Conservation (phyloP, 805 yeast genomes). For the Pichia cephalocereana region DNA sequence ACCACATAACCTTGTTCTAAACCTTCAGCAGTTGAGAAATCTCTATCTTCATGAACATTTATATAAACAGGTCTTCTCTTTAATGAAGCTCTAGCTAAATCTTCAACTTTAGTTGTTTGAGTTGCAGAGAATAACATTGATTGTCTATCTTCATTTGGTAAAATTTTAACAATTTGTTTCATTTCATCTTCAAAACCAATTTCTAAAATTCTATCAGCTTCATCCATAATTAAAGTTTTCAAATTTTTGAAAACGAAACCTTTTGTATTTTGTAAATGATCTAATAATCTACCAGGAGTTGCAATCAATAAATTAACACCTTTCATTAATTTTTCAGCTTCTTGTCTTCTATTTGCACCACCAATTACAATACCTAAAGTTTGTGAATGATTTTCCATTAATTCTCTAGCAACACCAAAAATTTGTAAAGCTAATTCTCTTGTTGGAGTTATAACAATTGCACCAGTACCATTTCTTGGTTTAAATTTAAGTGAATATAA, state of each 20-base stretch:
- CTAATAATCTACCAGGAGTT: slow-evolving; percentile 94
- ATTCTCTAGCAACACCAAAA: slow-evolving; percentile 94
- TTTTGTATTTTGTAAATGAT: slow-evolving; percentile 90
- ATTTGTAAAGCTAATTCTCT: slow-evolving; percentile 96
- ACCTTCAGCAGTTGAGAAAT: slow-evolving; percentile 89
- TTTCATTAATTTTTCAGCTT: slow-evolving; percentile 86
- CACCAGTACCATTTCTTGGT: slow-evolving; percentile 98
- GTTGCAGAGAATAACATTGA: slow-evolving; percentile 98
- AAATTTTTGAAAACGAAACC: slow-evolving; percentile 93
- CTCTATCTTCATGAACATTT: slow-evolving; percentile 80
- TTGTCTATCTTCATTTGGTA: slow-evolving; percentile 91
- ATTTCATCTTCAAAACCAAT: slow-evolving; percentile 98
- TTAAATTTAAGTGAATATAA: slow-evolving; percentile 85
- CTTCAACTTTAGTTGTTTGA: slow-evolving; percentile 97
- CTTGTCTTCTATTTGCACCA: slow-evolving; percentile 96
- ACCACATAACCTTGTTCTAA: slow-evolving; percentile 98
- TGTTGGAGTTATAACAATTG: slow-evolving; percentile 90
- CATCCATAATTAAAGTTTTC: slow-evolving; percentile 91
- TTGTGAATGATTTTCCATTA: slow-evolving; percentile 84
- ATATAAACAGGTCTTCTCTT: slow-evolving; percentile 91
- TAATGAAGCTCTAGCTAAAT: slow-evolving; percentile 90
- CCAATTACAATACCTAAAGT: slow-evolving; percentile 97
- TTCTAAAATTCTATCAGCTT: slow-evolving; percentile 95
- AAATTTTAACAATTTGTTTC: slow-evolving; percentile 89
- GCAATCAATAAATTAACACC: slow-evolving; percentile 94